Conservation (phyloP, 2,329 filamentous ascomycete species). For the Tolypocladium ovalisporum region DNA sequence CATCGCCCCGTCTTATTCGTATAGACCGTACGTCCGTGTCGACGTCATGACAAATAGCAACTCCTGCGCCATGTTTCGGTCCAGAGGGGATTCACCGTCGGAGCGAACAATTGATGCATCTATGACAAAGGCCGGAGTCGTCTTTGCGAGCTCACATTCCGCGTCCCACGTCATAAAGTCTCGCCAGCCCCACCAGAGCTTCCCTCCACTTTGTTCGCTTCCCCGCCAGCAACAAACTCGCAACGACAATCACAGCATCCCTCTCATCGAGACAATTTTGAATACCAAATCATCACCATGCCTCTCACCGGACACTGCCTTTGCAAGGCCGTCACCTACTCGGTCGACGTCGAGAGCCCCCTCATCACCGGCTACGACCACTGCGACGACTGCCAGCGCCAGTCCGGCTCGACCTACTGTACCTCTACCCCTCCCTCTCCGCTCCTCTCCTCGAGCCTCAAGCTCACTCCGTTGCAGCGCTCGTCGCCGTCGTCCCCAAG, state of each 20-base stretch:
- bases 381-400: constrained; percentile 64
- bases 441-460: not conserved
- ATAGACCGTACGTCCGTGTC: not conserved
- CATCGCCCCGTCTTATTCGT: not conserved
- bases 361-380: constrained; percentile 55
- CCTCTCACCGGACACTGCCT: constrained; percentile 59
- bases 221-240: constrained; percentile 11
- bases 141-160: not conserved
- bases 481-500: constrained; percentile 56
- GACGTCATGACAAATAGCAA: not conserved
- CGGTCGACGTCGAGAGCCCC: constrained; percentile 38
- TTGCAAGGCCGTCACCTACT: constrained; percentile 62
- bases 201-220: constrained; percentile 2
- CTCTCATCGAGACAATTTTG: not conserved
- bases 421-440: constrained; percentile 16
- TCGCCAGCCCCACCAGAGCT: constrained; percentile 12
- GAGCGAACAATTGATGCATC: not conserved
- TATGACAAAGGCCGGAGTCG: not conserved
- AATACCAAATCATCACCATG: constrained; percentile 30
- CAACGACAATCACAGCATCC: not conserved
- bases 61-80: not conserved
- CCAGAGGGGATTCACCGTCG: not conserved
- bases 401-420: constrained; percentile 60
- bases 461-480: constrained; percentile 31
- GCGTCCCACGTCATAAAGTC: constrained; percentile 15